phyloP scores from a whole-genome alignment of 345 rosid species.

The Erodium maritimum region DNA sequence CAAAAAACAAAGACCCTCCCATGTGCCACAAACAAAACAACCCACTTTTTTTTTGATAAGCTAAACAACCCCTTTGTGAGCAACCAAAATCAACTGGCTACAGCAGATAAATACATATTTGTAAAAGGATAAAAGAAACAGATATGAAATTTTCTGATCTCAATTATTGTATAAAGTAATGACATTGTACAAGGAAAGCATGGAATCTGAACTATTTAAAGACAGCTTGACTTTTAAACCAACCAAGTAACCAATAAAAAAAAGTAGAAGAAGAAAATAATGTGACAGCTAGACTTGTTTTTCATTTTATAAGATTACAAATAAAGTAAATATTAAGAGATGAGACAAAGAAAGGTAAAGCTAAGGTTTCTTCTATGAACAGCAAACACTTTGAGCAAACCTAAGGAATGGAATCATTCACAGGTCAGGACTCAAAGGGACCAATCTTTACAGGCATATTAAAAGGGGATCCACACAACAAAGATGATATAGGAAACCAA shows the following conservation, averaged over 20 bases:
- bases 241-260: conserved; percentile 1
- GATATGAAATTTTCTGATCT: conserved; percentile 17
- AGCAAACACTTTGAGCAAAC: conserved; percentile 19
- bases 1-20: conserved; percentile 21
- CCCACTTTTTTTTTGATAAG: no score
- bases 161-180: conserved; percentile 41
- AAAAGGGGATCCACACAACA: neutral
- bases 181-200: conserved; percentile 29
- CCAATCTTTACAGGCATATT: neutral
- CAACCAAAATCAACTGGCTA: conserved; percentile 11
- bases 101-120: conserved; percentile 7
- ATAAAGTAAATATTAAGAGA: conserved; percentile 14
- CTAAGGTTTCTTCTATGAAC: conserved; percentile 21
- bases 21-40: no score
- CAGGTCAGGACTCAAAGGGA: neutral
- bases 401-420: conserved; percentile 13
- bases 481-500: neutral
- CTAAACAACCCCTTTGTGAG: conserved; percentile 9
- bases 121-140: conserved; percentile 10
- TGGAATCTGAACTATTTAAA: conserved; percentile 18
- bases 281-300: conserved; percentile 20
- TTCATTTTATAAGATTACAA: neutral
- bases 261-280: conserved; percentile 1
- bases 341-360: conserved; percentile 20
- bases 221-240: conserved; percentile 15